Evolutionary conservation across 768 basidiomycete species (phyloP), one percentile per base, ranked within the genome.

Genomic region (Trametes cinnabarina): DNA sequence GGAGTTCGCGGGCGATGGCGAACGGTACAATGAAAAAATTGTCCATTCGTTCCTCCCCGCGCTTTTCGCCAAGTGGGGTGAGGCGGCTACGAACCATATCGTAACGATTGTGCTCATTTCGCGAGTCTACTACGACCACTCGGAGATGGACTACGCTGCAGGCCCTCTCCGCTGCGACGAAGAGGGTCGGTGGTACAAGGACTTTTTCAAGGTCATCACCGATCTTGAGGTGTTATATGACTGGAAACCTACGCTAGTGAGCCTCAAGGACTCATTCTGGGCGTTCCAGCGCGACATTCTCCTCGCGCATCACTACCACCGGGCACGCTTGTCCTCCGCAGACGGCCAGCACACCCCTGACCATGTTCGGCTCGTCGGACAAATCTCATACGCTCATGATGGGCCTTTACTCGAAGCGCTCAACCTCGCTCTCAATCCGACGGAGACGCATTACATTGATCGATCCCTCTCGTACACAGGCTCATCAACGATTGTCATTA

Each of bases 1-100:
- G 92, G 92, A 97, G 66, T 98, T 98, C 68, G 83, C 94, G 22
- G 94, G 92, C 34, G 97, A 98, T 60, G 97, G 97, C 22, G 94
- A 97, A 71, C 84, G 95, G 5, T 94, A 89, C 73, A 89, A 92
- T 68, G 97, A 98, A 71, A 98, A 98, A 75, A 90, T 96, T n/a
- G 89, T 96, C 2, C 94, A 98, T 69, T 92, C 94, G 3, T 98
- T 98, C 75, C 83, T 99, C 8, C 94, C 96, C 1, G 82, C 89
- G 14, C 81, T 98, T 3, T 94, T 98, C 65, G 71, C 81, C 11
- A 88, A 86, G 61, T 98, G 94, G 94, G 77, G 82, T 43, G 86
- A 89, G 55, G 81, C 87, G 4, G 85, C 87, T 34, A 92, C 96
- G 25, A 95, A 94, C 51, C 97, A 99, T 67, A 90, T 88, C 8